Conservation (phyloP, 805 yeast species). For the Sungouiozyma intestinalis region DNA sequence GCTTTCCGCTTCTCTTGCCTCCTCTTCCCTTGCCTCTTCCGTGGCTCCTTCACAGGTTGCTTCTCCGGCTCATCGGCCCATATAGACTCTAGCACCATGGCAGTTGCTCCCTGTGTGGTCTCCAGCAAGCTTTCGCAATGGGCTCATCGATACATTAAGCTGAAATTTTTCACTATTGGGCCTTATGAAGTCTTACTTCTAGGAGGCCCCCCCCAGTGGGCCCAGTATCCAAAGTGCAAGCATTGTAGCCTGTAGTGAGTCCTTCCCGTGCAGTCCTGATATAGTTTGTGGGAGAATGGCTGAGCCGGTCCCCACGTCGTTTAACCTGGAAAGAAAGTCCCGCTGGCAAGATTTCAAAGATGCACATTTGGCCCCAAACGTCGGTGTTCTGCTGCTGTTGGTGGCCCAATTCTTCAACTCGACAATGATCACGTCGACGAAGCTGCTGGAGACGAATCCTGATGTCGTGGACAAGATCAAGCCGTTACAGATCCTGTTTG, state of each 20-base stretch:
- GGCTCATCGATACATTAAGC: neutral
- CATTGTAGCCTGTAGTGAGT: no score
- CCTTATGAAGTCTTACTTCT: no score
- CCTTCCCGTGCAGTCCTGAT: no score
- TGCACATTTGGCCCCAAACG: conserved; percentile 26
- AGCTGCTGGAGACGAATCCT: conserved; percentile 52
- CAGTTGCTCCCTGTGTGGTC: no score
- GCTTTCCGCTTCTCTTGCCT: neutral
- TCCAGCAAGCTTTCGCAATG: neutral
- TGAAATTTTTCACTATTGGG: neutral
- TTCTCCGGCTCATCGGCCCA: conserved; percentile 19
- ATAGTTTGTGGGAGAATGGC: neutral
- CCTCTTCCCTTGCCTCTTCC: conserved; percentile 1
- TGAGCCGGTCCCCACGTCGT: neutral
- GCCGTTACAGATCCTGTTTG: conserved; percentile 69
- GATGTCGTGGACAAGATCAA: conserved; percentile 42
- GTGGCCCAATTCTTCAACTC: conserved; percentile 66
- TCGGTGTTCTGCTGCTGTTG: conserved; percentile 50
- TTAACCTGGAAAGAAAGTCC: conserved; percentile 1
- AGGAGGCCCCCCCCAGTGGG: no score
- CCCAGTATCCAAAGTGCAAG: no score
- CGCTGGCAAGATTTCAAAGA: conserved; percentile 4
- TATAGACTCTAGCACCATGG: conserved; percentile 21
- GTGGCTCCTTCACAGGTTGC: conserved; percentile 3
- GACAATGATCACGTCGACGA: conserved; percentile 65